These are phyloP conservation scores for Populus tomentosa DNA, from an alignment of 441 rosid genomes.

Conservation along the genomic window DNA sequence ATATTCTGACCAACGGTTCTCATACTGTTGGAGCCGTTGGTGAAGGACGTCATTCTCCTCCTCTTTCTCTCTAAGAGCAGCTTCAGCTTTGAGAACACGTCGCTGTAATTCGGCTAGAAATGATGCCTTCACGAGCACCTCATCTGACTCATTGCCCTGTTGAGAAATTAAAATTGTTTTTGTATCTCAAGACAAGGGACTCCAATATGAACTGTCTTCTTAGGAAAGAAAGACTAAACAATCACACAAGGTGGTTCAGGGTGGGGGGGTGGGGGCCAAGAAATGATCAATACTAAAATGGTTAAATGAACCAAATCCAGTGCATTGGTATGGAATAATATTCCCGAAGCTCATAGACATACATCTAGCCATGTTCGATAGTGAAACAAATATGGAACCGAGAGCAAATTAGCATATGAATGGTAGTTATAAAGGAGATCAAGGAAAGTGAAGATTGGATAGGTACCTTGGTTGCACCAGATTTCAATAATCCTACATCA, in stretches of 20 bases:
- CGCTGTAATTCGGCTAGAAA: conserved; percentile 90
- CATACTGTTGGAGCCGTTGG: conserved; percentile 90
- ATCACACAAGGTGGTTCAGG: not conserved
- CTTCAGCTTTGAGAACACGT: conserved; percentile 89
- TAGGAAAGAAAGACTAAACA: not conserved
- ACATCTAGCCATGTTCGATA: not conserved
- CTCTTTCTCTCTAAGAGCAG: conserved; percentile 81
- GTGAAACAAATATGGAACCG: not conserved
- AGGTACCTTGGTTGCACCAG: conserved; percentile 57
- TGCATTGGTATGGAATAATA: not conserved
- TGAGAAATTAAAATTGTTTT: conserved; percentile 5
- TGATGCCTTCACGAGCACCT: conserved; percentile 84
- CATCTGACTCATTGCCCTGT: conserved; percentile 71
- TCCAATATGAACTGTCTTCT: not conserved
- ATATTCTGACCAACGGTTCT: conserved; percentile 94
- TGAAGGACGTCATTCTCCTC: conserved; percentile 94
- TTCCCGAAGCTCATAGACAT: not conserved
- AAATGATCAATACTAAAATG: not conserved
- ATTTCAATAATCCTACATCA: conserved; percentile 54
- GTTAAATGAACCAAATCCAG: not conserved
- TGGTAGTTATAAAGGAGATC: not conserved
- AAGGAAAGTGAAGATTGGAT: not conserved
- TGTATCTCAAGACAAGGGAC: not conserved
- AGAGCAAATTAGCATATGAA: not conserved
- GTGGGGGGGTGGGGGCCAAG: not conserved